Evolutionary conservation across 208 protist genomes (phyloP), one percentile per base, ranked within the genome.

Genomic region (Wallacemonas sp.): DNA sequence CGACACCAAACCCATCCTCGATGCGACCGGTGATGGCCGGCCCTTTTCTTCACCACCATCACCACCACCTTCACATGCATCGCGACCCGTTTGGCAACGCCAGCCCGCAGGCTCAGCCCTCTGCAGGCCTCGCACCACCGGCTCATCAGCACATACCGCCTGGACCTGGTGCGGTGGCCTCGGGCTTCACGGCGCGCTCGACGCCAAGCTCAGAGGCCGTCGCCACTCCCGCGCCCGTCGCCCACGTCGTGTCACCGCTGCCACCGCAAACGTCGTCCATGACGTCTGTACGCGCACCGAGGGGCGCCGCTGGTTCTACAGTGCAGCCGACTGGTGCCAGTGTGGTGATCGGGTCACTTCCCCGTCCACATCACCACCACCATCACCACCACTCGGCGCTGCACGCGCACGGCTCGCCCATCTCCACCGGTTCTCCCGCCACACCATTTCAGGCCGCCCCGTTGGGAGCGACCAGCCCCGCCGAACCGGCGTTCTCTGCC

Each of bases 311-410:
- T n/a, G n/a, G n/a, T n/a, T n/a, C n/a, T n/a, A n/a, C n/a, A n/a
- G n/a, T n/a, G n/a, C n/a, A n/a, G n/a, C 50, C 50, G 13, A 26
- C 30, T 32, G 12, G n/a, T 19, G n/a, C 4, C n/a, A 32, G 19
- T 9, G 15, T 32, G 17, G 41, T n/a, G 6, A 19, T 46, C 9
- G 41, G 15, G 6, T 6, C 41, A 5, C 34, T 66, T 30, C 45
- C 29, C 1, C 12, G 17, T 21, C 48, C 63, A 24, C 66, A 71
- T 61, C 69, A 63, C 38, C 76, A 64, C 13, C 69, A 50, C 9
- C 69, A 55, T 45, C 61, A 59, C 41, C 50, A 13, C 38, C 33
- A 19, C 30, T 24, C 4, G 12, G 12, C 61, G 12, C 45, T 42
- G 27, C 0, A 6, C 13, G 32, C 24, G 8, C 17, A 22, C 52